phyloP scores from a whole-genome alignment of 2,329 filamentous ascomycete genomes.

The Claviceps monticola region DNA sequence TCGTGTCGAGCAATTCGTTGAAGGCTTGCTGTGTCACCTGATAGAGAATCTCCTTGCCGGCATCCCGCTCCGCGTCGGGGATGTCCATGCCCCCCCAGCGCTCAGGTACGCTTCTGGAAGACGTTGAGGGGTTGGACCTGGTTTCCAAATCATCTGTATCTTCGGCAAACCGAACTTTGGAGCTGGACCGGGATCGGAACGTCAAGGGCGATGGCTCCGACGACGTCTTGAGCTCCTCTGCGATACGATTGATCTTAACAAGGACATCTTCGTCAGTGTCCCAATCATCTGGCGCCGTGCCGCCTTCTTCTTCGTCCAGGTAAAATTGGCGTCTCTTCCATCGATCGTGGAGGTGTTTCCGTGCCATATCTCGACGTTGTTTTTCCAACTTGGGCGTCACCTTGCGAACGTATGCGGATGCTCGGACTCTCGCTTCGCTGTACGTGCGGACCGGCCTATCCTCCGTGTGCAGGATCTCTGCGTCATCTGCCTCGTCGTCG shows the following conservation, averaged over 20 bases:
- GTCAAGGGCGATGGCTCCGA: conserved; percentile 17
- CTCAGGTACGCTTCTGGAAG: conserved; percentile 58
- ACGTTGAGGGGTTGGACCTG: conserved; percentile 58
- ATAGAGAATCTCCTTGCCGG: conserved; percentile 79
- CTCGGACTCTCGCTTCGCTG: conserved; percentile 26
- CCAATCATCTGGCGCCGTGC: conserved; percentile 49
- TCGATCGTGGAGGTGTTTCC: conserved; percentile 48
- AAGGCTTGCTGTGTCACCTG: conserved; percentile 82
- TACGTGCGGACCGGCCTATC: conserved; percentile 15
- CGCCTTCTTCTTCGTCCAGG: conserved; percentile 72
- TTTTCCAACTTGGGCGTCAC: conserved; percentile 25
- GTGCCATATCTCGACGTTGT: conserved; percentile 28
- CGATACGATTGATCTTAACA: conserved; percentile 15
- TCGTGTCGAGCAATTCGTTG: conserved; percentile 76
- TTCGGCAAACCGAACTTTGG: conserved; percentile 65
- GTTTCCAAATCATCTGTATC: conserved; percentile 56
- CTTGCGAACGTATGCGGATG: conserved; percentile 22
- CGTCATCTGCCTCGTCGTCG: conserved; percentile 12
- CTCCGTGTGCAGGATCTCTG: conserved; percentile 7
- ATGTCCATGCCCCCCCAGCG: conserved; percentile 69
- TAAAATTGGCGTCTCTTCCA: conserved; percentile 73
- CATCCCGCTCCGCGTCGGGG: conserved; percentile 65
- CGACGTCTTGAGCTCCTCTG: conserved; percentile 29
- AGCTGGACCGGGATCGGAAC: conserved; percentile 51
- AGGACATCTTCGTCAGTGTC: conserved; percentile 45